Conservation (phyloP, 306 rosid species). For the Biancaea sappan region DNA sequence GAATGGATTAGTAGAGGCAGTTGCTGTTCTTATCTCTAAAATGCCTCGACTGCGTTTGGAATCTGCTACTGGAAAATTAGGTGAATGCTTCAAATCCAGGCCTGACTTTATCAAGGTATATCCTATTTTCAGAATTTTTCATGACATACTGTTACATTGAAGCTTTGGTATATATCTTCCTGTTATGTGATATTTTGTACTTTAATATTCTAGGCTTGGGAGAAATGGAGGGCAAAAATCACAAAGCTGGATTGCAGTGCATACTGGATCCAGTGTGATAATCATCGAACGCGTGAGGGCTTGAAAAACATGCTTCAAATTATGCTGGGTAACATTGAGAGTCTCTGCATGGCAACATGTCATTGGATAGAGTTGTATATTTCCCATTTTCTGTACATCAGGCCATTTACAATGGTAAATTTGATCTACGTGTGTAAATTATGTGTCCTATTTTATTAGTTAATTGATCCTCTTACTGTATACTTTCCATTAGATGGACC, state of each 20-base stretch:
- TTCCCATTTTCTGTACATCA: constrained; percentile 76
- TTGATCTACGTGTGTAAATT: constrained; percentile 27
- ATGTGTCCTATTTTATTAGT: constrained; percentile 3
- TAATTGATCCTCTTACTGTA: constrained; percentile 7
- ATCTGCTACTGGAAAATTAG: constrained; percentile 62
- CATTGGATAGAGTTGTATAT: constrained; percentile 81
- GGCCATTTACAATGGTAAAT: constrained; percentile 81
- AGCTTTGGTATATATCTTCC: constrained; percentile 15
- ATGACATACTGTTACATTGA: neutral
- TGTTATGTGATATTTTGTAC: constrained; percentile 23
- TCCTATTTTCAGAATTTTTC: constrained; percentile 12
- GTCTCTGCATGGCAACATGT: constrained; percentile 67
- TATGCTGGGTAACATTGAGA: constrained; percentile 76
- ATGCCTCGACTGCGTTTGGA: constrained; percentile 82
- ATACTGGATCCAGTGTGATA: constrained; percentile 81
- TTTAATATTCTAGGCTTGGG: constrained; percentile 76
- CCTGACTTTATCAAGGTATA: constrained; percentile 86
- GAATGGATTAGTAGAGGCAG: constrained; percentile 93
- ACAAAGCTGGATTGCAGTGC: constrained; percentile 83
- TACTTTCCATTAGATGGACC: constrained; percentile 27
- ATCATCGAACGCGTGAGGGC: constrained; percentile 71
- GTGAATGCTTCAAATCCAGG: constrained; percentile 79
- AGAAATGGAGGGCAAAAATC: constrained; percentile 87
- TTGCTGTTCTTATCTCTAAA: constrained; percentile 83
- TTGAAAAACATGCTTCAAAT: constrained; percentile 84